These are phyloP conservation scores for Nevesoporus exiguus DNA, from an alignment of 768 basidiomycete genomes.

Conservation along the genomic window DNA sequence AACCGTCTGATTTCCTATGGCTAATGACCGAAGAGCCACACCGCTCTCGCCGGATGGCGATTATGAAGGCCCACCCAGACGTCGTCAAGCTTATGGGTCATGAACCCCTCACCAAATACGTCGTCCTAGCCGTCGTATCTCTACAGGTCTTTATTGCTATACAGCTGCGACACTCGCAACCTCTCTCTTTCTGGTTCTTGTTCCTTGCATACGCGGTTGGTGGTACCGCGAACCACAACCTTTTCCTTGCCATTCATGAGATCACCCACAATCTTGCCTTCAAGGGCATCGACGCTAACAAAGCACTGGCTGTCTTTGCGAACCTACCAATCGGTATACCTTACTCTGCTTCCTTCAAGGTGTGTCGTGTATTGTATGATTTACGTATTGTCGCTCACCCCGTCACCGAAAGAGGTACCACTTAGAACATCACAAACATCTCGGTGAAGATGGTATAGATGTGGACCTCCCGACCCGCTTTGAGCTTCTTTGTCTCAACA, in stretches of 20 bases:
- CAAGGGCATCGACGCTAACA: slow-evolving; percentile 76
- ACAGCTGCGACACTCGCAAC: slow-evolving; percentile 61
- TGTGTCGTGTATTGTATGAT: slow-evolving; percentile 23
- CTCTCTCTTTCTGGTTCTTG: slow-evolving; percentile 71
- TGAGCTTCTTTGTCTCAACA: slow-evolving; percentile 85
- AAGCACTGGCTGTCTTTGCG: slow-evolving; percentile 82
- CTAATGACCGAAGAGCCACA: slow-evolving; percentile 98
- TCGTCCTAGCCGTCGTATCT: slow-evolving; percentile 78
- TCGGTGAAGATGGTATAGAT: slow-evolving; percentile 95
- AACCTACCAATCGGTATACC: slow-evolving; percentile 94
- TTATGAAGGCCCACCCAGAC: slow-evolving; percentile 94
- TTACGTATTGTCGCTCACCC: slow-evolving; percentile 2
- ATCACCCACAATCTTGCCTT: slow-evolving; percentile 98
- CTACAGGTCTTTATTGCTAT: slow-evolving; percentile 69
- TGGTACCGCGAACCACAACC: slow-evolving; percentile 95
- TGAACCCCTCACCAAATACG: slow-evolving; percentile 86
- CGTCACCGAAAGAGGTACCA: slow-evolving; percentile 66
- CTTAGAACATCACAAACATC: slow-evolving; percentile 92
- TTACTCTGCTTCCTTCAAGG: slow-evolving; percentile 95
- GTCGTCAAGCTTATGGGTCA: slow-evolving; percentile 97
- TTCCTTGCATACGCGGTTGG: slow-evolving; percentile 81
- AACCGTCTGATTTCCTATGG: slow-evolving; percentile 91
- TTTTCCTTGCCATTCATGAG: slow-evolving; percentile 97
- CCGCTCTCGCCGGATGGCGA: slow-evolving; percentile 77
- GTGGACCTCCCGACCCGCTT: slow-evolving; percentile 88